Evolutionary conservation across 2,329 filamentous ascomycete genomes (phyloP).

Genomic region (Penicillium sp.): DNA sequence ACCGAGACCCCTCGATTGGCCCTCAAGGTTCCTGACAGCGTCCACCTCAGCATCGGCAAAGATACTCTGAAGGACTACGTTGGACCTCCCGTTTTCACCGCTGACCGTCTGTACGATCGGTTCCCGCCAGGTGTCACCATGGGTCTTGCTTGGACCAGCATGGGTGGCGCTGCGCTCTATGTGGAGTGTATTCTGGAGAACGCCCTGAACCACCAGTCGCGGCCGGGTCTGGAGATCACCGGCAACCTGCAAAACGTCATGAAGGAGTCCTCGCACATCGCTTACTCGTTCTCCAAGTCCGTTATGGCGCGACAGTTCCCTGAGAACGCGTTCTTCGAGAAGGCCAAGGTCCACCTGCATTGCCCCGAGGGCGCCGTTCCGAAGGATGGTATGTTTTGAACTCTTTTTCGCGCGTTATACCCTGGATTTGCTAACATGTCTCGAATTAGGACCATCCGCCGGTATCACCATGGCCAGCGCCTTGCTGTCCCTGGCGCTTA

Average conservation of each 20-base stretch:
- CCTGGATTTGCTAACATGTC: background rate
- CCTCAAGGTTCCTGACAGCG: slow-evolving; percentile 78
- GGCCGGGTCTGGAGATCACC: slow-evolving; percentile 81
- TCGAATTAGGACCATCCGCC: slow-evolving; percentile 64
- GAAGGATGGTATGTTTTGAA: slow-evolving; percentile 66
- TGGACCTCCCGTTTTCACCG: slow-evolving; percentile 90
- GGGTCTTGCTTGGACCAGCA: slow-evolving; percentile 96
- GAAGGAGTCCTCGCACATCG: slow-evolving; percentile 95
- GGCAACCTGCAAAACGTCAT: slow-evolving; percentile 95
- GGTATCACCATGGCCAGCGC: slow-evolving; percentile 99
- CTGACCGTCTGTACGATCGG: slow-evolving; percentile 89
- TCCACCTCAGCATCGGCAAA: slow-evolving; percentile 82
- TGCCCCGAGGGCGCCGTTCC: slow-evolving; percentile 94
- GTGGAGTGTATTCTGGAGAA: slow-evolving; percentile 94
- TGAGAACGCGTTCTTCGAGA: slow-evolving; percentile 92
- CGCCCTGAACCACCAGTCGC: slow-evolving; percentile 68
- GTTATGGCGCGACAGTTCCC: slow-evolving; percentile 81
- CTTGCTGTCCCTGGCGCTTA: slow-evolving; percentile 77
- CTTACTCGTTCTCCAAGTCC: slow-evolving; percentile 93
- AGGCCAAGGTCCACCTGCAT: slow-evolving; percentile 91
- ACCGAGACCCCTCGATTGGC: slow-evolving; percentile 67
- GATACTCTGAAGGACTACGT: slow-evolving; percentile 96
- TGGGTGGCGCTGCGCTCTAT: slow-evolving; percentile 94
- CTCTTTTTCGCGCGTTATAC: background rate
- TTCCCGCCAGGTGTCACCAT: slow-evolving; percentile 94